Evolutionary conservation across 129 eudicot genomes (phyloP).

Genomic region (Arctium minus): DNA sequence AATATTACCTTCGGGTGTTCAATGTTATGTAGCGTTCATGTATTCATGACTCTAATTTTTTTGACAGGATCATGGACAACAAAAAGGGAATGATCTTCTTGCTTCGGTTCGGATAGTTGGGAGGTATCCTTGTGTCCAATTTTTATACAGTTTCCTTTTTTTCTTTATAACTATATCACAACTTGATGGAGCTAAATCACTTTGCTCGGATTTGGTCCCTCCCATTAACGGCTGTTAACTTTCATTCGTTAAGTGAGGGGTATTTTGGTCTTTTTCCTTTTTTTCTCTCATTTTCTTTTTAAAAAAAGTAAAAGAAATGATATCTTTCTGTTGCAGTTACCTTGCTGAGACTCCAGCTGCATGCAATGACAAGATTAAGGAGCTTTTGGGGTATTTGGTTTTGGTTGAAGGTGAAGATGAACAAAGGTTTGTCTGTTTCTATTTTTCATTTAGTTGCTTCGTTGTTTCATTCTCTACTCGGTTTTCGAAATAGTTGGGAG

Average conservation of each 20-base stretch:
- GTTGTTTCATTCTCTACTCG: not conserved
- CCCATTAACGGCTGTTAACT: not conserved
- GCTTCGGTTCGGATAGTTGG: conserved; percentile 88
- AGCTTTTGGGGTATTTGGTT: conserved; percentile 75
- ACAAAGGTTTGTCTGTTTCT: conserved; percentile 42
- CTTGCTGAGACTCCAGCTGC: conserved; percentile 91
- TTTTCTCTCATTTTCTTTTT: not conserved
- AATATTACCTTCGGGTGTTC: not conserved
- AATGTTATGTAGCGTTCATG: not conserved
- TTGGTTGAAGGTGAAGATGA: conserved; percentile 85
- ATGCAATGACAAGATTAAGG: conserved; percentile 62
- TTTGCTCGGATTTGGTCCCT: not conserved
- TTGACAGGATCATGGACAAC: conserved; percentile 68
- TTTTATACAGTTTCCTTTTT: not conserved
- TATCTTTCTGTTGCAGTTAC: conserved; percentile 46
- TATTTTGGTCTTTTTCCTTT: not conserved
- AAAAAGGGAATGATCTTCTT: conserved; percentile 87
- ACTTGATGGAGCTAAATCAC: not conserved
- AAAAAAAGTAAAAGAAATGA: not conserved
- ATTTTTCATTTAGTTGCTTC: not conserved
- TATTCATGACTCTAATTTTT: conserved; percentile 13
- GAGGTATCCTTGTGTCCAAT: conserved; percentile 41
- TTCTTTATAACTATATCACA: not conserved
- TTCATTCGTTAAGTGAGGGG: not conserved
- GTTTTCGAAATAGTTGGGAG: not conserved